Evolutionary conservation across 441 rosid species (phyloP).

Genomic region (Isatis lusitanica): DNA sequence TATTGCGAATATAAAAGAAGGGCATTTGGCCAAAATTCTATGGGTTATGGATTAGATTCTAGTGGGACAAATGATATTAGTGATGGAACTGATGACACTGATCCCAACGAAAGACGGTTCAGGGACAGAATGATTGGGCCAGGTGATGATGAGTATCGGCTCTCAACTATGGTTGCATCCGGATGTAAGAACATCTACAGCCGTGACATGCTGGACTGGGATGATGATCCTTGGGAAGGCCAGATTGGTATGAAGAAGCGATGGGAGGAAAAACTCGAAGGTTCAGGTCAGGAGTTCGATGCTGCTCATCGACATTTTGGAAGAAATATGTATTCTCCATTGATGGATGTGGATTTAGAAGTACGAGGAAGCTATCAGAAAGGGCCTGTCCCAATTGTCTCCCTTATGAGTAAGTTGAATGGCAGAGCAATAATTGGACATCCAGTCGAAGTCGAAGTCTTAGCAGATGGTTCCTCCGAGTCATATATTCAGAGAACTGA

Average conservation of each 20-base stretch:
- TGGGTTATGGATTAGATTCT: slow-evolving; percentile 41
- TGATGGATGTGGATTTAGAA: slow-evolving; percentile 82
- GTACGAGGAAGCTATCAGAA: slow-evolving; percentile 81
- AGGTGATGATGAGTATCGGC: slow-evolving; percentile 42
- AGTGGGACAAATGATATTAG: slow-evolving; percentile 40
- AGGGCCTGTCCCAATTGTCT: slow-evolving; percentile 79
- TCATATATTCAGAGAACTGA: slow-evolving; percentile 44
- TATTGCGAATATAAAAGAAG: slow-evolving; percentile 45
- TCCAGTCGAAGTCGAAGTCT: slow-evolving; percentile 68
- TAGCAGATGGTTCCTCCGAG: slow-evolving; percentile 75
- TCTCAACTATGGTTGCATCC: slow-evolving; percentile 44
- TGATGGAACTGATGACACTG: slow-evolving; percentile 46
- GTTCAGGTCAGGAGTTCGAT: slow-evolving; percentile 42
- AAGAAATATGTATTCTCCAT: slow-evolving; percentile 49
- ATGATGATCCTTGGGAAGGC: slow-evolving; percentile 54
- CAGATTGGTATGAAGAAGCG: slow-evolving; percentile 38
- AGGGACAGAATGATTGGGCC: slow-evolving; percentile 43
- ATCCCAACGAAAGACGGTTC: slow-evolving; percentile 46
- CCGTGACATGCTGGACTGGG: slow-evolving; percentile 52
- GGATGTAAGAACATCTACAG: slow-evolving; percentile 42
- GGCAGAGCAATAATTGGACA: slow-evolving; percentile 94
- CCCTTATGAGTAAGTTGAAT: slow-evolving; percentile 75
- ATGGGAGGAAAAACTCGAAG: slow-evolving; percentile 47
- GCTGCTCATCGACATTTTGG: slow-evolving; percentile 42
- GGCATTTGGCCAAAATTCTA: slow-evolving; percentile 45